These are phyloP conservation scores for Triticum turgidum DNA, from an alignment of 176 grass and related monocot genomes.

Conservation along the genomic window DNA sequence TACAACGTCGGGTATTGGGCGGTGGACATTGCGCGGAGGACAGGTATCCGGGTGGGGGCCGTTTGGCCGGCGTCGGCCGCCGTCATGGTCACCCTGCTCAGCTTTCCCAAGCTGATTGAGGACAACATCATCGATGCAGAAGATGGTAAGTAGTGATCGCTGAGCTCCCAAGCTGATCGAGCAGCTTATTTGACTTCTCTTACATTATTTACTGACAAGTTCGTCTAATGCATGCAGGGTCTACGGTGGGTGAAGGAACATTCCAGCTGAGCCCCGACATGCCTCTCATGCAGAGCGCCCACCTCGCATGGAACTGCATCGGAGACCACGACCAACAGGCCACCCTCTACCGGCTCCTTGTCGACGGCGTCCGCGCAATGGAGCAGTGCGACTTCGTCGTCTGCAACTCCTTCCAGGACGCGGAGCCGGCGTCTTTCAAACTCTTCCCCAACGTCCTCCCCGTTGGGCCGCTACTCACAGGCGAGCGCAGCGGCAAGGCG, in stretches of 20 bases:
- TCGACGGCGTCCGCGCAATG: not conserved
- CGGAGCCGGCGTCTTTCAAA: not conserved
- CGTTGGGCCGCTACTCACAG: conserved; percentile 36
- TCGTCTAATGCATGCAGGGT: not conserved
- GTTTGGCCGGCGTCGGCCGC: conserved; percentile 35
- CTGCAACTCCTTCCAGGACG: conserved; percentile 48
- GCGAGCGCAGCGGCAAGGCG: conserved; percentile 23
- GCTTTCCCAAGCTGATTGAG: conserved; percentile 36
- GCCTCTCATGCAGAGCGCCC: conserved; percentile 16
- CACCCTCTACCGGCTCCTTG: conserved; percentile 17
- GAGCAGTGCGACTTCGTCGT: conserved; percentile 28
- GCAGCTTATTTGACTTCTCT: not conserved
- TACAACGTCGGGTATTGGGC: conserved; percentile 35
- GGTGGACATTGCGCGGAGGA: conserved; percentile 24
- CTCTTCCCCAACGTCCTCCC: conserved; percentile 43
- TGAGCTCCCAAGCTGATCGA: no score
- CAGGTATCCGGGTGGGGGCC: not conserved
- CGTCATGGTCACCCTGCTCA: not conserved
- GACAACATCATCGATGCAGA: conserved; percentile 34
- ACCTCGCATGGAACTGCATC: conserved; percentile 37
- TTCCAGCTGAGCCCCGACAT: conserved; percentile 35
- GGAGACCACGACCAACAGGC: conserved; percentile 22
- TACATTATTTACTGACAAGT: not conserved
- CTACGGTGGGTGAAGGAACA: not conserved
- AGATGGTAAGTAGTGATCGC: conserved; percentile 23